Evolutionary conservation across 768 basidiomycete genomes (phyloP).

Genomic region (Cytidiella melzeri): DNA sequence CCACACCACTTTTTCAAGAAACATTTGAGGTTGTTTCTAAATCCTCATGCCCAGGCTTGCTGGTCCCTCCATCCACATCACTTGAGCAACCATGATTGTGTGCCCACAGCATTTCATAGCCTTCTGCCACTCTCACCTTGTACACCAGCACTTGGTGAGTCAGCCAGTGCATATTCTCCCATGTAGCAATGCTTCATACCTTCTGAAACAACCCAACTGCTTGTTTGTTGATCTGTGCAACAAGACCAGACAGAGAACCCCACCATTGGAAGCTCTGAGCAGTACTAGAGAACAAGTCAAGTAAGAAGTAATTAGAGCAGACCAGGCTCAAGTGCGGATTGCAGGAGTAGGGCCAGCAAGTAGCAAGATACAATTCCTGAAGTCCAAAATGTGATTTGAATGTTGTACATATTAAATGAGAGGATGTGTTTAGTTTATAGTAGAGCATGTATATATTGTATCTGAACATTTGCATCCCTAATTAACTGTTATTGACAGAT

Average conservation of each 20-base stretch:
- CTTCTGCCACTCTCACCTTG: slow-evolving; percentile 50
- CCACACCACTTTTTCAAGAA: background rate
- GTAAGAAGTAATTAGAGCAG: slow-evolving; percentile 25
- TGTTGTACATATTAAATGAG: slow-evolving; percentile 50
- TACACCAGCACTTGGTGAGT: slow-evolving; percentile 59
- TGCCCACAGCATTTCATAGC: slow-evolving; percentile 67
- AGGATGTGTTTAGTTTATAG: slow-evolving; percentile 3
- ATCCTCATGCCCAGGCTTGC: background rate
- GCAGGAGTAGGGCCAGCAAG: slow-evolving; percentile 46
- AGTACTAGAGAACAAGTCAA: background rate
- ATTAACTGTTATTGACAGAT: too few relatives aligned
- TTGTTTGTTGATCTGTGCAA: slow-evolving; percentile 44
- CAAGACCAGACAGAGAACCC: slow-evolving; percentile 50
- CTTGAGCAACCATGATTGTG: slow-evolving; percentile 38
- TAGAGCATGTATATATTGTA: too few relatives aligned
- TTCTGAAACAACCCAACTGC: slow-evolving; percentile 47
- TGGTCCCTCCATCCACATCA: background rate
- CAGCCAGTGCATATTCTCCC: slow-evolving; percentile 63
- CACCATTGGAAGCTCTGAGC: slow-evolving; percentile 45
- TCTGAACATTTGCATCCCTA: too few relatives aligned
- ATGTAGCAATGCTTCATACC: slow-evolving; percentile 45
- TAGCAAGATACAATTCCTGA: slow-evolving; percentile 42
- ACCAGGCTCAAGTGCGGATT: slow-evolving; percentile 59
- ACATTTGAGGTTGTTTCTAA: background rate
- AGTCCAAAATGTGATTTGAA: slow-evolving; percentile 54